These are phyloP conservation scores for Helichrysum umbraculigerum DNA, from an alignment of 129 eudicot genomes.

Conservation along the genomic window DNA sequence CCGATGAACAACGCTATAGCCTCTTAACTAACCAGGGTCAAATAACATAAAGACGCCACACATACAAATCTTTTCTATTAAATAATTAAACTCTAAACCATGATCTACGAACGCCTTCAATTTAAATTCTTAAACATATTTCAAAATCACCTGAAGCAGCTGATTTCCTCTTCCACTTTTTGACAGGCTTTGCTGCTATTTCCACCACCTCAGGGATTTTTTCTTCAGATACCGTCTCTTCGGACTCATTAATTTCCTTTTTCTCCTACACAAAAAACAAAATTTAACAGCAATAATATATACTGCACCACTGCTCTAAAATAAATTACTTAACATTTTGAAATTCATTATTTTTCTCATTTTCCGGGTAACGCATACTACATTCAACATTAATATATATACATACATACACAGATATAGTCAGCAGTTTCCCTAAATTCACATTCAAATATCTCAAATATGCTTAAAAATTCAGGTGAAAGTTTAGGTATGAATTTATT, in stretches of 20 bases:
- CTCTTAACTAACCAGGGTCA: no score
- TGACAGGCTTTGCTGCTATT: slow-evolving; percentile 30
- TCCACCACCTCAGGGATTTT: slow-evolving; percentile 32
- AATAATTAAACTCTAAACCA: no score
- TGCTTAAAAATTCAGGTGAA: background rate
- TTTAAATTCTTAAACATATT: background rate
- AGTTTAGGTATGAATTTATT: slow-evolving; percentile 2
- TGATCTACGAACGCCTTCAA: no score
- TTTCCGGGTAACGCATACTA: background rate
- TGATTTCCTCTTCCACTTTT: slow-evolving; percentile 78
- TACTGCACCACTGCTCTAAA: background rate
- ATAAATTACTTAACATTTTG: background rate
- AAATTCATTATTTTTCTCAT: background rate
- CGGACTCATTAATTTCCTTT: slow-evolving; percentile 41
- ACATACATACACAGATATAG: background rate
- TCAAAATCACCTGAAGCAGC: slow-evolving; percentile 41
- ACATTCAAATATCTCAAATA: background rate
- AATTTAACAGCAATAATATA: slow-evolving; percentile 12
- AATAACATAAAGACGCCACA: no score
- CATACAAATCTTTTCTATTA: no score
- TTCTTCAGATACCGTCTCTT: slow-evolving; percentile 39
- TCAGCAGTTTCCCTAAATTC: no score
- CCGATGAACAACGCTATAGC: no score
- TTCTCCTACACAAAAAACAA: slow-evolving; percentile 47
- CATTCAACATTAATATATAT: background rate